Evolutionary conservation across 2,329 filamentous ascomycete species (phyloP).

Genomic region (Trichothecium roseum): DNA sequence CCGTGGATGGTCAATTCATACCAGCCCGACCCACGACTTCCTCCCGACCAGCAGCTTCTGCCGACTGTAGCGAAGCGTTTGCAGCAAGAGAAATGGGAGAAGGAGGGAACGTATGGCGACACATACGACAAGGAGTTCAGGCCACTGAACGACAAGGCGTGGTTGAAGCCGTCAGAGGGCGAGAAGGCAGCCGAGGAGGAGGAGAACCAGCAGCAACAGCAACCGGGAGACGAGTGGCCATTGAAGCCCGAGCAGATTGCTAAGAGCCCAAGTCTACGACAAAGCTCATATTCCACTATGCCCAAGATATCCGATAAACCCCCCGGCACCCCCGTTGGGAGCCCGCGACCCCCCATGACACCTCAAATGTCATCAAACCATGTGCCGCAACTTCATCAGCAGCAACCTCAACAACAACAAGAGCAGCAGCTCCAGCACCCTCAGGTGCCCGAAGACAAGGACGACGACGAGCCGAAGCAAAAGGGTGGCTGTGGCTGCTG

Average conservation of each 20-base stretch:
- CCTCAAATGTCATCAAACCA: conserved; percentile 18
- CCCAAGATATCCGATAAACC: conserved; percentile 39
- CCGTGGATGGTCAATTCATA: conserved; percentile 94
- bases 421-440: conserved; percentile 4
- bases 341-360: conserved; percentile 31
- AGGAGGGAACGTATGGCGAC: conserved; percentile 75
- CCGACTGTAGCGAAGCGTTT: conserved; percentile 86
- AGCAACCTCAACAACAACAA: conserved; percentile 11
- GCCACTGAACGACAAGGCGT: conserved; percentile 60
- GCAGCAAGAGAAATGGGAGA: conserved; percentile 92
- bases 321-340: conserved; percentile 24
- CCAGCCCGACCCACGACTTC: conserved; percentile 86
- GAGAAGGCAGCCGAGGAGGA: conserved; percentile 12
- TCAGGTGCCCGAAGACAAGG: conserved; percentile 5
- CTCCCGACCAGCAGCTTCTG: conserved; percentile 89
- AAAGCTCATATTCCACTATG: conserved; percentile 50
- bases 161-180: conserved; percentile 32
- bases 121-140: conserved; percentile 83
- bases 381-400: conserved; percentile 5
- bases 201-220: conserved; percentile 19
- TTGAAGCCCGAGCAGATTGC: conserved; percentile 31
- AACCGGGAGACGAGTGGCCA: conserved; percentile 42
- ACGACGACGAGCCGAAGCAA: conserved; percentile 20
- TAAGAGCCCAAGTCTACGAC: conserved; percentile 35
- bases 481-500: conserved; percentile 40